Conservation (phyloP, 108 stramenopile species). For the Aurantiochytrium sp. region DNA sequence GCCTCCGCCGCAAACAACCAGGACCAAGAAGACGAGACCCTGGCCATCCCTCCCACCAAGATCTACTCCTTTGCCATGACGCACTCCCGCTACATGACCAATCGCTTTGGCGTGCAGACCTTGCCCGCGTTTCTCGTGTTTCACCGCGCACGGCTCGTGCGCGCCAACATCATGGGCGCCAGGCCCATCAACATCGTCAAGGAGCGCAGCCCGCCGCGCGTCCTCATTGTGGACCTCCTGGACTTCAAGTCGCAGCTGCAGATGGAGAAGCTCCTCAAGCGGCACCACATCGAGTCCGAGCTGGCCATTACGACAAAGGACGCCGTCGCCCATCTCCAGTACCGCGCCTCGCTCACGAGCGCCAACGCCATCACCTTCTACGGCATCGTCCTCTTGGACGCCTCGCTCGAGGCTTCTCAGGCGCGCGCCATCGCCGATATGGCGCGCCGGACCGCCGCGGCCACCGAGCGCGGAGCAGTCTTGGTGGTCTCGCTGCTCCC, state of each 20-base stretch:
- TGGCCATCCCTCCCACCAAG: background rate
- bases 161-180: background rate
- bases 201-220: background rate
- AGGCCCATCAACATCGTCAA: background rate
- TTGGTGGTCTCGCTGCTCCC: conserved; percentile 11
- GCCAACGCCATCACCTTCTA: background rate
- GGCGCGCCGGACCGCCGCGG: background rate
- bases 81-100: background rate
- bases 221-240: background rate
- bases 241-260: background rate
- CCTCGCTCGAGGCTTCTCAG: background rate
- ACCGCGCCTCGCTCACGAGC: background rate
- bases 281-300: background rate
- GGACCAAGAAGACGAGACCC: background rate
- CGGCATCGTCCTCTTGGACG: background rate
- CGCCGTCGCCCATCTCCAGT: background rate
- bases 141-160: background rate
- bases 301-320: background rate
- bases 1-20: too few relatives aligned
- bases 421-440: background rate
- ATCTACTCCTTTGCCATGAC: background rate
- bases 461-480: background rate
- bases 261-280: conserved; percentile 21
- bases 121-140: conserved; percentile 26
- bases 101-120: background rate